phyloP scores from a whole-genome alignment of 768 basidiomycete genomes.

The Hypholoma fasciculare region DNA sequence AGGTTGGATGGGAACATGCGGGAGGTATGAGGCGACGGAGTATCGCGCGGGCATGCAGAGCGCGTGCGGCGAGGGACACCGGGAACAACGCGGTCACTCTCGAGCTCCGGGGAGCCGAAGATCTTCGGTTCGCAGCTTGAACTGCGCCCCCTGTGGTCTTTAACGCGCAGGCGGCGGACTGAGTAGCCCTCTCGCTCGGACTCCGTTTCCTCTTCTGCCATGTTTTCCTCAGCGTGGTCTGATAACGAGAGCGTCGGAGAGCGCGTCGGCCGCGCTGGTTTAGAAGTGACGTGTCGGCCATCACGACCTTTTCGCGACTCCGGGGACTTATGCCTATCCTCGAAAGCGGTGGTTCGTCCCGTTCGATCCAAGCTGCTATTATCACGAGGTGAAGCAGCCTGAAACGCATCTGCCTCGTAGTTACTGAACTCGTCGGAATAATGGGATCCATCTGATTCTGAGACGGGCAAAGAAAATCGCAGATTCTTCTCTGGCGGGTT shows the following conservation, averaged over 20 bases:
- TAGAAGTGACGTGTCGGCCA: not conserved
- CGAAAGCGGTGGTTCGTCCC: no score
- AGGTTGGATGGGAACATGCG: slow-evolving; percentile 16
- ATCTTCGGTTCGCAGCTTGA: slow-evolving; percentile 23
- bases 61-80: slow-evolving; percentile 12
- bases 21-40: slow-evolving; percentile 8
- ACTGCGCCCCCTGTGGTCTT: slow-evolving; percentile 20
- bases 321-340: not conserved
- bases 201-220: slow-evolving; percentile 14
- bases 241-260: slow-evolving; percentile 3
- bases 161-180: slow-evolving; percentile 7
- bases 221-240: not conserved
- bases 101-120: slow-evolving; percentile 13
- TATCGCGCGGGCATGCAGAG: slow-evolving; percentile 10
- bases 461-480: slow-evolving; percentile 26
- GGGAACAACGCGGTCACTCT: slow-evolving; percentile 13
- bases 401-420: no score
- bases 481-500: slow-evolving; percentile 19
- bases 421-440: slow-evolving; percentile 20
- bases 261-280: not conserved
- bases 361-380: no score
- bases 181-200: slow-evolving; percentile 22
- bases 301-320: not conserved
- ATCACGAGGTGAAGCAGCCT: no score
- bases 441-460: slow-evolving; percentile 24